These are phyloP conservation scores for Aquanectria penicillioides DNA, from an alignment of 2,329 filamentous ascomycete genomes.

Conservation along the genomic window DNA sequence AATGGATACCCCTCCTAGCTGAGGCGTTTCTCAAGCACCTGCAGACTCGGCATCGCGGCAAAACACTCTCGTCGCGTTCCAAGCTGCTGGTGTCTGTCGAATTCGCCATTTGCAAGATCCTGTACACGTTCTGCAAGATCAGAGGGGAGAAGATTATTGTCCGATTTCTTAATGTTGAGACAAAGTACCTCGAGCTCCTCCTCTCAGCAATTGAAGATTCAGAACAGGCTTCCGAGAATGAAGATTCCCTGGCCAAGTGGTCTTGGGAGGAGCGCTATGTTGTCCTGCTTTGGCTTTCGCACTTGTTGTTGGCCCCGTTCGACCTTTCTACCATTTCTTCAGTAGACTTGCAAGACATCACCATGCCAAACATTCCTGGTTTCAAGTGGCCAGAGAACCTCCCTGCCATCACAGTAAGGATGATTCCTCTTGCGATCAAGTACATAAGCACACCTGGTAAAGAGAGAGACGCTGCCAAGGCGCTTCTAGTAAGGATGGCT, in stretches of 20 bases:
- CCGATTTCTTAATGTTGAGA: slow-evolving; percentile 90
- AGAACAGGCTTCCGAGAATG: slow-evolving; percentile 45
- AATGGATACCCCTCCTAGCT: slow-evolving; percentile 78
- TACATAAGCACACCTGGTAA: slow-evolving; percentile 83
- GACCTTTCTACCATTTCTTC: slow-evolving; percentile 88
- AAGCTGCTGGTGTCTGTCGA: slow-evolving; percentile 66
- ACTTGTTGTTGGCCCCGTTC: slow-evolving; percentile 87
- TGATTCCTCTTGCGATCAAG: slow-evolving; percentile 76
- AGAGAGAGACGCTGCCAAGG: slow-evolving; percentile 88
- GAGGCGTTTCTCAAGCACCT: slow-evolving; percentile 79
- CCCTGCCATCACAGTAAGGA: slow-evolving; percentile 75
- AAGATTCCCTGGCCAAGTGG: slow-evolving; percentile 51
- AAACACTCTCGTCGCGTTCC: slow-evolving; percentile 43
- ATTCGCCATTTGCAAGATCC: slow-evolving; percentile 77
- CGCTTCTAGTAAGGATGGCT: slow-evolving; percentile 82
- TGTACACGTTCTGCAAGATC: slow-evolving; percentile 95
- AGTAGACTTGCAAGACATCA: slow-evolving; percentile 58
- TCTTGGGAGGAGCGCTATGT: slow-evolving; percentile 92
- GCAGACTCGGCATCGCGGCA: slow-evolving; percentile 55
- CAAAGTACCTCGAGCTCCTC: slow-evolving; percentile 83
- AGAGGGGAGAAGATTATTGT: slow-evolving; percentile 92
- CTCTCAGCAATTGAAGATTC: slow-evolving; percentile 77
- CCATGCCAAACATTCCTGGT: slow-evolving; percentile 54
- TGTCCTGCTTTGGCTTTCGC: slow-evolving; percentile 86
- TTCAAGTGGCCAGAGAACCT: slow-evolving; percentile 68